Evolutionary conservation across 192 early-diverging fungal species (phyloP).

Genomic region (Backusella liffmaniae): DNA sequence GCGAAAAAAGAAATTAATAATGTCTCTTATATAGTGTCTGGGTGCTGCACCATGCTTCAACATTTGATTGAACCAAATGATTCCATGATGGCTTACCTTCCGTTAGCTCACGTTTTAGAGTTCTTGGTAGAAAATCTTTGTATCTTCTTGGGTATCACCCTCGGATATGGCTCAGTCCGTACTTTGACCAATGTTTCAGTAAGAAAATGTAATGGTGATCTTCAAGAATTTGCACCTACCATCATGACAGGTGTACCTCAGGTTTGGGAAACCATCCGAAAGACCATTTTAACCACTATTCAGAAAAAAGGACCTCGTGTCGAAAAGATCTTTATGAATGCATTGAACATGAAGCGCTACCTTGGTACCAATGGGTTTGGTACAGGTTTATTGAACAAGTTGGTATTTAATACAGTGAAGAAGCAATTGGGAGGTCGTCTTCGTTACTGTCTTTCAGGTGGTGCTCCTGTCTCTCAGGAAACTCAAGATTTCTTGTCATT

Average conservation of each 20-base stretch:
- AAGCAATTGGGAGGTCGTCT: constrained; percentile 69
- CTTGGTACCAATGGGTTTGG: constrained; percentile 45
- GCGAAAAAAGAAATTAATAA: background rate
- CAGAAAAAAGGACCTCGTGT: constrained; percentile 37
- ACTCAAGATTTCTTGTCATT: constrained; percentile 70
- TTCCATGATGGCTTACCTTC: constrained; percentile 55
- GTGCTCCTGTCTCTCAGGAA: constrained; percentile 69
- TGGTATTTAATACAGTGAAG: constrained; percentile 63
- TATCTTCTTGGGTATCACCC: constrained; percentile 46
- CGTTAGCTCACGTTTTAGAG: constrained; percentile 69
- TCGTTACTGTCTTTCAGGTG: constrained; percentile 61
- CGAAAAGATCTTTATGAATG: constrained; percentile 57
- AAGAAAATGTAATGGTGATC: constrained; percentile 61
- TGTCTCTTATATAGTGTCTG: constrained; percentile 44
- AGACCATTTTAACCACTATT: constrained; percentile 62
- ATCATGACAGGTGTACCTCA: constrained; percentile 75
- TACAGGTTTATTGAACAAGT: constrained; percentile 50
- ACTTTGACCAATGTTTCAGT: constrained; percentile 63
- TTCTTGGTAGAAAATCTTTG: constrained; percentile 56
- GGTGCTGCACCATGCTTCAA: constrained; percentile 52
- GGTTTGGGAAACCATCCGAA: constrained; percentile 79
- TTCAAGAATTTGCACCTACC: constrained; percentile 67
- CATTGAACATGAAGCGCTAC: constrained; percentile 54
- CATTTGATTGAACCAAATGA: constrained; percentile 36
- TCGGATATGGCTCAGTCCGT: constrained; percentile 66